Percentiles rank a stretch among this genome's conserved stretches.
Evolutionary conservation across 2,329 filamentous ascomycete genomes (phyloP).

Genomic region (Penicillium expansum): DNA sequence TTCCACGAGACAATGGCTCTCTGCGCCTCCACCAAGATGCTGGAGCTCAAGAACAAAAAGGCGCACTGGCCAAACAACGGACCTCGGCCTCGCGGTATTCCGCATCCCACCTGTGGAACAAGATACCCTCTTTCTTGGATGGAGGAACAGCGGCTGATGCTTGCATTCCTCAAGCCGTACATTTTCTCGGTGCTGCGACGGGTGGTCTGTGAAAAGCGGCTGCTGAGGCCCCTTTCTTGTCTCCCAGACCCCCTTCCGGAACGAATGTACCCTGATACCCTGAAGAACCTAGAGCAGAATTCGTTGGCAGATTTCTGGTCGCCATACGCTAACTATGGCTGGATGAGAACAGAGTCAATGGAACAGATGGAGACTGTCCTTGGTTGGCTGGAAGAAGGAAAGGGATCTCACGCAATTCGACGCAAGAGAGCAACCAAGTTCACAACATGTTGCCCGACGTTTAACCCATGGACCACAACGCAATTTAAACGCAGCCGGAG

Average conservation of each 20-base stretch:
- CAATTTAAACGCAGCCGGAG: accelerated
- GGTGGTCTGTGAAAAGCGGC: background rate
- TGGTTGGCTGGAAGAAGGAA: background rate
- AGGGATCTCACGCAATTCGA: accelerated
- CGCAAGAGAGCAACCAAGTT: background rate
- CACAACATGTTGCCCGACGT: background rate
- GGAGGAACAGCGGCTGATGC: background rate
- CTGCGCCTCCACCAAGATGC: background rate
- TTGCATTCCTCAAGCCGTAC: background rate
- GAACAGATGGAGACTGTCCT: background rate
- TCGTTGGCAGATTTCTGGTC: background rate
- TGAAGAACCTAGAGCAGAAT: background rate
- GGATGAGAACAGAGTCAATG: background rate
- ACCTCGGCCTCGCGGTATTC: background rate
- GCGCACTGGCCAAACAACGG: background rate
- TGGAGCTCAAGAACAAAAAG: background rate
- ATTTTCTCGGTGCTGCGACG: background rate
- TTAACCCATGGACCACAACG: accelerated
- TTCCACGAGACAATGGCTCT: background rate
- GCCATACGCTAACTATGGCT: accelerated
- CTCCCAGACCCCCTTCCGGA: no score
- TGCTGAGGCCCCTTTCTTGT: background rate
- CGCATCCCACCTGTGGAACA: background rate
- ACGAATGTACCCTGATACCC: background rate
- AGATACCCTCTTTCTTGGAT: background rate